Percentiles rank a stretch among this genome's conserved stretches.
Evolutionary conservation across 495 filamentous ascomycete species (phyloP).

Genomic region (Neurospora intermedia): DNA sequence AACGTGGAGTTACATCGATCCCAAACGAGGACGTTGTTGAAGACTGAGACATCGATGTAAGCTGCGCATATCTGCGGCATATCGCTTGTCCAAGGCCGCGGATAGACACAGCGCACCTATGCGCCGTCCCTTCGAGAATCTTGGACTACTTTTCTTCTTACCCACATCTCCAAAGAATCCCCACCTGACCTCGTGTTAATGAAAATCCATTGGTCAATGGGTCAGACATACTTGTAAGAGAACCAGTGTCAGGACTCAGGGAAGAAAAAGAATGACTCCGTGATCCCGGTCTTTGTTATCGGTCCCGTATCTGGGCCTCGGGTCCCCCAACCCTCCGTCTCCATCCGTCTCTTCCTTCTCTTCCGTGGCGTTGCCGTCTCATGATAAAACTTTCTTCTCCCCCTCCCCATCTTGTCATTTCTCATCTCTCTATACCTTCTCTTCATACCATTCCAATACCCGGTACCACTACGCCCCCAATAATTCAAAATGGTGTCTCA

Average conservation of each 20-base stretch:
- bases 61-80: not conserved
- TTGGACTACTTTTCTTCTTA: not conserved
- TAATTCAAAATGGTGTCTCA: constrained; percentile 8
- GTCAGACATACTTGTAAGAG: no score
- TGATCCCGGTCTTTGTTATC: not conserved
- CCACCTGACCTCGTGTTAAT: not conserved
- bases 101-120: not conserved
- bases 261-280: not conserved
- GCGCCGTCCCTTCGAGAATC: not conserved
- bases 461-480: not conserved
- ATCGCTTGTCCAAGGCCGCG: not conserved
- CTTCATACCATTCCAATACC: not conserved
- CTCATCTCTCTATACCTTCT: constrained; percentile 2
- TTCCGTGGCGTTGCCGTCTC: not conserved
- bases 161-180: not conserved
- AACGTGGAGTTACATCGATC: no score
- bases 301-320: not conserved
- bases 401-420: not conserved
- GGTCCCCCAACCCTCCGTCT: no score
- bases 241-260: no score
- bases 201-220: no score
- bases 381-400: not conserved
- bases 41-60: not conserved
- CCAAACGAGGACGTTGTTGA: no score
- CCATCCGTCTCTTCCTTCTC: not conserved